Conservation (phyloP, 345 rosid species). For the Sapria himalayana region DNA sequence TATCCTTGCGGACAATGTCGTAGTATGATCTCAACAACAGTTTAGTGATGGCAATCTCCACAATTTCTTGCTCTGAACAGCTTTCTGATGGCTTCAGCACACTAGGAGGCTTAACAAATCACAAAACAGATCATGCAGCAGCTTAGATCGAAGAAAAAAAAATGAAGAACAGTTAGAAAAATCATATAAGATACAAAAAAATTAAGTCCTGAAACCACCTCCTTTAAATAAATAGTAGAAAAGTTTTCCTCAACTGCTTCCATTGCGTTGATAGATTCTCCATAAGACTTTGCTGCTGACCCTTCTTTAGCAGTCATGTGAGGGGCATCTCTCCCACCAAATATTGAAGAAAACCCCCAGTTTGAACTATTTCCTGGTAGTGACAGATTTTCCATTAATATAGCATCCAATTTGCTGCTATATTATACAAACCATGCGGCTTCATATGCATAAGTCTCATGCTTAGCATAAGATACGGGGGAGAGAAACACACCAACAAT, state of each 20-base stretch:
- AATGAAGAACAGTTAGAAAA: too few relatives aligned
- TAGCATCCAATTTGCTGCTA: too few relatives aligned
- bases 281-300: conserved; percentile 21
- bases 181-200: too few relatives aligned
- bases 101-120: conserved; percentile 54
- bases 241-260: conserved; percentile 21
- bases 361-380: conserved; percentile 24
- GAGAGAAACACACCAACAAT: too few relatives aligned
- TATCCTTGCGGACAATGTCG: conserved; percentile 84
- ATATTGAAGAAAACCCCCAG: conserved; percentile 87
- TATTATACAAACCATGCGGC: too few relatives aligned
- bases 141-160: neutral
- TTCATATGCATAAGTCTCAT: too few relatives aligned
- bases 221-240: conserved; percentile 71
- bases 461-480: too few relatives aligned
- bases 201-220: conserved; percentile 34
- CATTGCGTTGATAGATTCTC: conserved; percentile 31
- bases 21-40: conserved; percentile 74
- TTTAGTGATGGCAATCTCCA: conserved; percentile 65
- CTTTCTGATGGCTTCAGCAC: conserved; percentile 63
- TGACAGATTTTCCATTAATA: too few relatives aligned
- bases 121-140: conserved; percentile 3
- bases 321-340: conserved; percentile 45
- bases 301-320: conserved; percentile 43
- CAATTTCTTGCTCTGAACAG: conserved; percentile 67